Conservation (phyloP, 441 rosid species). For the Viola pubescens region DNA sequence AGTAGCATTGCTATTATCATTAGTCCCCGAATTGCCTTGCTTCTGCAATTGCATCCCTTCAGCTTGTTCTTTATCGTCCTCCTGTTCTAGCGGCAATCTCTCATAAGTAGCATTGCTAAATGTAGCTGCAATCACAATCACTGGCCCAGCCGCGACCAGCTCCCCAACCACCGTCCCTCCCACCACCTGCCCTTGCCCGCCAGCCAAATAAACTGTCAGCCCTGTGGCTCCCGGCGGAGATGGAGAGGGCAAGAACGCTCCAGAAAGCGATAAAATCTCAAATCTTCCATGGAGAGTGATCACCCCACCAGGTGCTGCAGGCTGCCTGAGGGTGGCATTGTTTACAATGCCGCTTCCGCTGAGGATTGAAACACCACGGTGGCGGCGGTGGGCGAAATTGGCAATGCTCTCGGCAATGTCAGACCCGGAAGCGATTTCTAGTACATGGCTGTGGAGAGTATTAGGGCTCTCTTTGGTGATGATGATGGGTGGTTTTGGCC, state of each 20-base stretch:
- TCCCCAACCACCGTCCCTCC: slow-evolving; percentile 71
- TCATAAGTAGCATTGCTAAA: slow-evolving; percentile 76
- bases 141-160: slow-evolving; percentile 71
- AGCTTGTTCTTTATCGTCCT: slow-evolving; percentile 30
- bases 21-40: slow-evolving; percentile 21
- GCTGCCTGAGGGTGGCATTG: slow-evolving; percentile 72
- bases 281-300: slow-evolving; percentile 69
- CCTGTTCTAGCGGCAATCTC: slow-evolving; percentile 53
- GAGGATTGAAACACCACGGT: slow-evolving; percentile 67
- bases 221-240: slow-evolving; percentile 72
- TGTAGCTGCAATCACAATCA: slow-evolving; percentile 82
- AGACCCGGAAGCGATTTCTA: slow-evolving; percentile 65
- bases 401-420: slow-evolving; percentile 63
- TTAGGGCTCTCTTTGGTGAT: slow-evolving; percentile 86
- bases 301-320: slow-evolving; percentile 62
- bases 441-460: slow-evolving; percentile 77
- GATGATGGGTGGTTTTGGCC: slow-evolving; percentile 60
- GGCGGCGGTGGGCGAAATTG: slow-evolving; percentile 56
- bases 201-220: slow-evolving; percentile 68
- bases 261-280: slow-evolving; percentile 72
- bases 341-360: slow-evolving; percentile 73
- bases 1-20: neutral
- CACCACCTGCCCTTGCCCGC: slow-evolving; percentile 81
- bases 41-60: slow-evolving; percentile 35
- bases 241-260: slow-evolving; percentile 66